phyloP scores from a whole-genome alignment of 179 eudicot species.

The Vitellaria paradoxa region DNA sequence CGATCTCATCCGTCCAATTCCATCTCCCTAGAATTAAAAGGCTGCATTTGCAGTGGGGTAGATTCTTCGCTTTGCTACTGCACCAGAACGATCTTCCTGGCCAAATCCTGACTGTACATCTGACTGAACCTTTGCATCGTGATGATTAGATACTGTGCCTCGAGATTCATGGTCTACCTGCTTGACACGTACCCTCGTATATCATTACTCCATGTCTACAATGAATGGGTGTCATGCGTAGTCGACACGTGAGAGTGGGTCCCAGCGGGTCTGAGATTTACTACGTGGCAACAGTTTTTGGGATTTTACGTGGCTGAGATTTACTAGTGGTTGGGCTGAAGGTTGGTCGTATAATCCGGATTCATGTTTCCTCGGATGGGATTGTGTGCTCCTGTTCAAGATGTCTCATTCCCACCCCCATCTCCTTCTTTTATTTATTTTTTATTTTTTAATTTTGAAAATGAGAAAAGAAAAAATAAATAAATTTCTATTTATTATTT shows the following conservation, averaged over 20 bases:
- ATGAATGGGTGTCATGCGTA: neutral
- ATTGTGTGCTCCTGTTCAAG: conserved; percentile 1
- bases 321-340: neutral
- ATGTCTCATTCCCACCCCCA: neutral
- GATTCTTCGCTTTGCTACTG: conserved; percentile 13
- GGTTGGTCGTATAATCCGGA: conserved; percentile 7
- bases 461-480: too few species aligned
- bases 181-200: conserved; percentile 12
- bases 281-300: conserved; percentile 12
- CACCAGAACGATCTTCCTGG: conserved; percentile 5
- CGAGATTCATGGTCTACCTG: neutral
- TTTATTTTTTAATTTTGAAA: neutral
- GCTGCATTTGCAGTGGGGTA: too few species aligned
- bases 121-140: conserved; percentile 3
- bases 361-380: conserved; percentile 14
- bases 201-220: neutral
- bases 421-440: neutral
- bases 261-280: neutral
- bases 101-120: conserved; percentile 7
- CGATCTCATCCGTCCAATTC: conserved; percentile 15
- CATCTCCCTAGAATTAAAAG: too few species aligned
- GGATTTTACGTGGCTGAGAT: conserved; percentile 6
- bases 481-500: too few species aligned
- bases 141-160: neutral
- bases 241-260: neutral